Conservation (phyloP, 2,329 filamentous ascomycete genomes). For the Dothistroma septosporum region DNA sequence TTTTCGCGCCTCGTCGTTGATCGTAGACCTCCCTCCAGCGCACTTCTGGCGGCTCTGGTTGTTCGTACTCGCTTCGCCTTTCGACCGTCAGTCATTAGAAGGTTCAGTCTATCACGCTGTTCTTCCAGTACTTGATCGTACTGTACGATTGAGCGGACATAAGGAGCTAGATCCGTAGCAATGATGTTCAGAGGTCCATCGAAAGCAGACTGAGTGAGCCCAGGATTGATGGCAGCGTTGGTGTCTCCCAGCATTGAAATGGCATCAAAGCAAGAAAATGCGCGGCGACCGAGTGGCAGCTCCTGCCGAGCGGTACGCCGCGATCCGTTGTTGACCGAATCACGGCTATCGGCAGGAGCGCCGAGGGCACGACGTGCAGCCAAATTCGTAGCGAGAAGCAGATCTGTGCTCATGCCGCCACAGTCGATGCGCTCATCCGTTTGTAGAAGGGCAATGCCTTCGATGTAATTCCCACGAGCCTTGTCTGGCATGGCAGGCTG, state of each 20-base stretch:
- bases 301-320: conserved; percentile 1
- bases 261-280: conserved; percentile 51
- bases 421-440: conserved; percentile 48
- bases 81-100: conserved; percentile 54
- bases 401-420: conserved; percentile 36
- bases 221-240: conserved; percentile 30
- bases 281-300: conserved; percentile 32
- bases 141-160: conserved; percentile 77
- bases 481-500: conserved; percentile 55
- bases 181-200: conserved; percentile 66
- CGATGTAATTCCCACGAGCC: conserved; percentile 52
- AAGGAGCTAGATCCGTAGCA: conserved; percentile 77
- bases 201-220: conserved; percentile 67
- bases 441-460: conserved; percentile 53
- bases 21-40: conserved; percentile 64
- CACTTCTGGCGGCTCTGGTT: conserved; percentile 70
- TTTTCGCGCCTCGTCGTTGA: conserved; percentile 63
- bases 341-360: background rate
- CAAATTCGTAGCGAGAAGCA: conserved; percentile 31
- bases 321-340: background rate
- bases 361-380: conserved; percentile 12
- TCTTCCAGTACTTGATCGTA: conserved; percentile 69
- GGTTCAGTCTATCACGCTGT: conserved; percentile 60
- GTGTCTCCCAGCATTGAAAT: conserved; percentile 42
- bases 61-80: conserved; percentile 59